Evolutionary conservation across 768 basidiomycete species (phyloP).

Genomic region (Trametes punicea): DNA sequence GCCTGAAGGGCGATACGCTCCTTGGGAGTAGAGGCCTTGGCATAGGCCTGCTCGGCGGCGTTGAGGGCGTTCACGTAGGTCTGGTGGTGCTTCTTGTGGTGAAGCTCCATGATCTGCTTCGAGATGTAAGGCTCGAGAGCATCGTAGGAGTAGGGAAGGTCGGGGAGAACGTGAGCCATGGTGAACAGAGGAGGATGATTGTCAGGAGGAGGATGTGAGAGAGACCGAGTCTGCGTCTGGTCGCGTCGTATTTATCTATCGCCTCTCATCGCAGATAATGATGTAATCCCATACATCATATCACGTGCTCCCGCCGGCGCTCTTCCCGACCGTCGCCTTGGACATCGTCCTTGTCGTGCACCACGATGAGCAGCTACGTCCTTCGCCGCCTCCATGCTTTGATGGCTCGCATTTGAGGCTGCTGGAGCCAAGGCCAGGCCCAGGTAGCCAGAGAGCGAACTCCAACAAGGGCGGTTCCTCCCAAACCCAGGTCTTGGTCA

Average conservation of each 20-base stretch:
- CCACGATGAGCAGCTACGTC: neutral
- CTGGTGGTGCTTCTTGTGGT: conserved; percentile 90
- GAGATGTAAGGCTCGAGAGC: conserved; percentile 93
- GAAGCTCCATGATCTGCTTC: conserved; percentile 89
- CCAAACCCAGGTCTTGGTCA: neutral
- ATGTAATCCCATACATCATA: conserved; percentile 6
- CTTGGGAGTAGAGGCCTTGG: conserved; percentile 59
- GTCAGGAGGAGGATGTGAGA: conserved; percentile 9
- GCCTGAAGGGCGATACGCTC: conserved; percentile 82
- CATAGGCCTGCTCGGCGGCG: conserved; percentile 83
- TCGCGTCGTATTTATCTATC: conserved; percentile 3
- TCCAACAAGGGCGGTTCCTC: no score
- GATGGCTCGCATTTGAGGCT: neutral
- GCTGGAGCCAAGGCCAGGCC: no score
- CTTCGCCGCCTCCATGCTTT: neutral
- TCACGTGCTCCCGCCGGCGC: conserved; percentile 8
- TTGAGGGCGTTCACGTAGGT: conserved; percentile 95
- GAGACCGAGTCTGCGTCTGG: neutral
- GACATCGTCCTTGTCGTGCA: conserved; percentile 2
- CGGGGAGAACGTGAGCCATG: conserved; percentile 9
- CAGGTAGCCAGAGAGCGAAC: no score
- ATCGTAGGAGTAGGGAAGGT: conserved; percentile 39
- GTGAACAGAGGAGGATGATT: neutral
- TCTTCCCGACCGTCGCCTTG: conserved; percentile 1
- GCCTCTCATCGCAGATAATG: conserved; percentile 8